Evolutionary conservation across 805 yeast species (phyloP), one percentile per base, ranked within the genome.

Genomic region (Wickerhamomyces strasburgensis): DNA sequence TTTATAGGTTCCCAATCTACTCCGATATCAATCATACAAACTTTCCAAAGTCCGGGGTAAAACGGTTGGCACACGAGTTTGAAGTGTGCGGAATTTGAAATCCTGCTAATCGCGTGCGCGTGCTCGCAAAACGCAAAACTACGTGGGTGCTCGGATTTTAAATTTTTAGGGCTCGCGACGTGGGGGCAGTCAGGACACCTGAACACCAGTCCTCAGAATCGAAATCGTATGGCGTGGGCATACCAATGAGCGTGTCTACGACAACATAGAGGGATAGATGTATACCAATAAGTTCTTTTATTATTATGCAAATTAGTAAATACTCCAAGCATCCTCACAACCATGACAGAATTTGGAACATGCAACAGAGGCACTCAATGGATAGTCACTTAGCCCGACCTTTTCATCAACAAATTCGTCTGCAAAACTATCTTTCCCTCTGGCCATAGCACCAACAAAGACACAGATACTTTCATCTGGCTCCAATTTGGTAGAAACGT

Each of bases 321-420:
- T 89, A 31, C 78, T 80, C 98, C 98, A 93, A 19, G 95, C 95
- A 63, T 93, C 98, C 67, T 93, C 98, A 57, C 96, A 87, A 34
- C 98, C 98, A 57, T 93, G 98, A 62, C 98, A 90, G 68, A 93
- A 88, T 64, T 93, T 93, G 47, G 96, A 84, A 63, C 98, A 93
- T 5, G 98, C 98, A 39, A 93, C 97, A 10, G 97, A 88, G 3
- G 98, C 98, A 37, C 95, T 84, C 44, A 93, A 73, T 35, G 98
- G 95, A 61, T 89, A 93, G 55, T 90, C 88, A 25, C 97, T 87
- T 39, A 93, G 80, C 51, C 97, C 97, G 42, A 93, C 83, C 57
- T 90, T 93, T 62, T 93, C 98, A 60, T 93, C 98, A 30, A 90
- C 95, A 56, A 62, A 90, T 62, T 89, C 98, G 61, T 93, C 98